phyloP scores from a whole-genome alignment of 176 grass and related monocot species.

The Juncus effusus region DNA sequence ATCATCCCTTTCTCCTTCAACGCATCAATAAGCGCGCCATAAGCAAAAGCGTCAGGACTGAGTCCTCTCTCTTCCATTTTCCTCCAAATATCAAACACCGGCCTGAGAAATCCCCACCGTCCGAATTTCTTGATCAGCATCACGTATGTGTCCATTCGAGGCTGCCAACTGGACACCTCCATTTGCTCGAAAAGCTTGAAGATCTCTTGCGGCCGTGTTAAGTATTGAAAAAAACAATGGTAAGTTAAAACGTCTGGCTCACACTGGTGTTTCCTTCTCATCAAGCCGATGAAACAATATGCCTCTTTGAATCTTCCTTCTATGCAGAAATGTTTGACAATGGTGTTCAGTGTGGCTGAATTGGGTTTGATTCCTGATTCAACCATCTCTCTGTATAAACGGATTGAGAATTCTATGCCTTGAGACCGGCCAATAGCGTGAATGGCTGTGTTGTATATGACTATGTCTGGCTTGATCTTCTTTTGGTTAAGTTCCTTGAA shows the following conservation, averaged over 20 bases:
- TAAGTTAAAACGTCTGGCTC: slow-evolving; percentile 70
- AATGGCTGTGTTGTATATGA: slow-evolving; percentile 78
- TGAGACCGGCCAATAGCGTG: slow-evolving; percentile 56
- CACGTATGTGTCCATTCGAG: slow-evolving; percentile 90
- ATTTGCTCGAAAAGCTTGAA: slow-evolving; percentile 84
- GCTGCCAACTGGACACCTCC: slow-evolving; percentile 47
- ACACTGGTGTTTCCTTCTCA: slow-evolving; percentile 47
- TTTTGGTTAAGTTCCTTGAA: slow-evolving; percentile 77
- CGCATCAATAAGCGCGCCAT: slow-evolving; percentile 73
- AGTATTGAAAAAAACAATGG: slow-evolving; percentile 88
- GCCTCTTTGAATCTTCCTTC: slow-evolving; percentile 78
- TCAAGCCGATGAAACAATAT: slow-evolving; percentile 66
- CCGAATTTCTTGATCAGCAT: slow-evolving; percentile 95
- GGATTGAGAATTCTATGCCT: slow-evolving; percentile 58
- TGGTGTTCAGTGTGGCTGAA: slow-evolving; percentile 55
- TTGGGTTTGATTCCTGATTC: slow-evolving; percentile 62
- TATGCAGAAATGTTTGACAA: slow-evolving; percentile 69
- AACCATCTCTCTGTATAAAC: slow-evolving; percentile 66
- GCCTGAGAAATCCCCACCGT: slow-evolving; percentile 85
- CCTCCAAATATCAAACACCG: slow-evolving; percentile 65
- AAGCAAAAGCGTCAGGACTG: slow-evolving; percentile 78
- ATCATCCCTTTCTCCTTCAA: slow-evolving; percentile 80
- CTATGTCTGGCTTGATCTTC: slow-evolving; percentile 36
- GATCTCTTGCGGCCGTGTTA: slow-evolving; percentile 69
- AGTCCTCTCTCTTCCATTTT: slow-evolving; percentile 66